phyloP scores from a whole-genome alignment of 202 grass and related monocot genomes.

The Carex arenaria region DNA sequence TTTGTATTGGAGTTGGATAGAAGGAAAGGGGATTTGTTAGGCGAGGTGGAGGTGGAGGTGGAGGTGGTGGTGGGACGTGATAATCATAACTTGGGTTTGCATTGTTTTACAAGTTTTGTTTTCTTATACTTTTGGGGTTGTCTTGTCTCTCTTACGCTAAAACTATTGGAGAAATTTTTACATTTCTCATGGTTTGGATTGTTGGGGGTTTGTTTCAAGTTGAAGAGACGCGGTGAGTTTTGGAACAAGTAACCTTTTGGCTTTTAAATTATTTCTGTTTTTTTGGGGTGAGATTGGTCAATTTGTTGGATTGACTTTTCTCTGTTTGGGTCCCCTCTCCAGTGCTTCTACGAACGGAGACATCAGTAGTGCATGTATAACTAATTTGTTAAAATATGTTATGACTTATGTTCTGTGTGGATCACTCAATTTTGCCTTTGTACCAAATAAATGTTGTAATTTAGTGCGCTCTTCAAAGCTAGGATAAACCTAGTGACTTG shows the following conservation, averaged over 20 bases:
- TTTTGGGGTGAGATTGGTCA: neutral
- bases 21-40: conserved; percentile 36
- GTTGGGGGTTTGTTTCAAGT: neutral
- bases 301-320: neutral
- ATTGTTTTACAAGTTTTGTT: conserved; percentile 20
- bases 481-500: too few species aligned
- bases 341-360: neutral
- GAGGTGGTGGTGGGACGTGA: conserved; percentile 32
- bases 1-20: conserved; percentile 59
- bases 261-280: neutral
- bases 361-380: neutral
- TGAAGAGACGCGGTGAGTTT: neutral
- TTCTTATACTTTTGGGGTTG: neutral
- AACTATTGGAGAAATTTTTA: neutral
- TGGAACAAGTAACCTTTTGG: neutral
- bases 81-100: conserved; percentile 35
- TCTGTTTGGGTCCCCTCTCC: neutral
- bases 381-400: neutral
- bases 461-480: neutral
- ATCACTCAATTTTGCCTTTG: too few species aligned
- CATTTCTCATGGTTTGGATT: neutral
- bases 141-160: neutral
- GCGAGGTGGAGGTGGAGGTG: conserved; percentile 36
- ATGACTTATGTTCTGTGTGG: too few species aligned
- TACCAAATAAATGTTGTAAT: neutral